phyloP scores from a whole-genome alignment of 2,329 filamentous ascomycete species.

The Cryphonectria nitschkei region DNA sequence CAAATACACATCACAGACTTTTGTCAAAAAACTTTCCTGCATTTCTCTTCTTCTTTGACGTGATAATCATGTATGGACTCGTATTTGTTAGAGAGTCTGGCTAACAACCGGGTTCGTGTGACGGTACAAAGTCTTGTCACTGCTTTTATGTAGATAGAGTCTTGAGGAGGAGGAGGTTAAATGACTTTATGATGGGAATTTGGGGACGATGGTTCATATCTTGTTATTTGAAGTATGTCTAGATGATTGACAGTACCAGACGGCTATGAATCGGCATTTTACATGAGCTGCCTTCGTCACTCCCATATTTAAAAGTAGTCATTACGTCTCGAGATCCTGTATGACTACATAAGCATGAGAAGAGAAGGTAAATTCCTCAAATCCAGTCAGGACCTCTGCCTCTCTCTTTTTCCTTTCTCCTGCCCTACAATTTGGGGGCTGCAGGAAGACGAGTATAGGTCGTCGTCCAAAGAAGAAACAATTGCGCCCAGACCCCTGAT shows the following conservation, averaged over 20 bases:
- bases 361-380: not conserved
- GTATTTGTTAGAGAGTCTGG: too few species aligned
- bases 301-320: too few species aligned
- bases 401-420: too few species aligned
- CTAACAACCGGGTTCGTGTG: not conserved
- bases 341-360: not conserved
- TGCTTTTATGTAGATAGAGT: not conserved
- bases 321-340: too few species aligned
- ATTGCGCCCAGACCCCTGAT: not conserved
- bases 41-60: not conserved
- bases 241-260: not conserved
- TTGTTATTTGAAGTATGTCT: not conserved
- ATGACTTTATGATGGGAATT: not conserved
- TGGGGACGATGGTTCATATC: not conserved
- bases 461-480: not conserved
- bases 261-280: not conserved
- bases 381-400: too few species aligned
- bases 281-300: not conserved
- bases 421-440: too few species aligned
- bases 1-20: conserved; percentile 6
- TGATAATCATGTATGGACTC: not conserved
- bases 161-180: not conserved
- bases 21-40: conserved; percentile 20
- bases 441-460: too few species aligned
- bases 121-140: not conserved